A percentile compares a stretch with the other conserved stretches of the same genome.
Conservation (phyloP, 1,284 basidiomycete species). For the Calocybe gambosa region DNA sequence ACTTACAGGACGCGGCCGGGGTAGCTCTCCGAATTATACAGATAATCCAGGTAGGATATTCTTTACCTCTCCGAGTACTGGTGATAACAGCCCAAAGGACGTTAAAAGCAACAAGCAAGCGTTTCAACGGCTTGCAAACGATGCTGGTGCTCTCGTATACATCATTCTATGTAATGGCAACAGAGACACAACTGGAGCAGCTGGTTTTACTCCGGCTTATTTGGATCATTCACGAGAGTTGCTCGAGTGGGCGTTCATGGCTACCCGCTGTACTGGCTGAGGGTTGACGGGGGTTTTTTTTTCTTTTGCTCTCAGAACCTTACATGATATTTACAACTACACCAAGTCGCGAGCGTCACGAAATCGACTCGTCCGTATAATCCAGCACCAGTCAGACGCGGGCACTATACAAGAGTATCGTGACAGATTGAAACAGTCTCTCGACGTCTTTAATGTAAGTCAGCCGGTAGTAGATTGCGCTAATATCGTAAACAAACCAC, state of each 20-base stretch:
- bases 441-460: slow-evolving; percentile 9
- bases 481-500: neutral
- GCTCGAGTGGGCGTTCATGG: neutral
- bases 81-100: neutral
- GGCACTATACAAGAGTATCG: slow-evolving; percentile 9
- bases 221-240: neutral
- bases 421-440: slow-evolving; percentile 3
- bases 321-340: slow-evolving; percentile 3
- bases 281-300: no score
- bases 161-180: neutral
- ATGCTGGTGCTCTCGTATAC: slow-evolving; percentile 11
- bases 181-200: neutral
- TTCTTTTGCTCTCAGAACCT: slow-evolving; percentile 1
- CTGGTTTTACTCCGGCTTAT: neutral
- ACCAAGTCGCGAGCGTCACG: neutral
- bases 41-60: slow-evolving; percentile 4
- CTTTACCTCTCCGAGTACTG: no score
- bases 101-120: slow-evolving; percentile 5
- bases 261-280: neutral
- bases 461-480: no score
- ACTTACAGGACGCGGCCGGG: slow-evolving; percentile 5
- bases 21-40: slow-evolving; percentile 6
- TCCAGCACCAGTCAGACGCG: slow-evolving; percentile 7
- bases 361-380: neutral
- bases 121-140: slow-evolving; percentile 5